These are phyloP conservation scores for Rhododendron mucronatum DNA, from an alignment of 148 eudicot species.

Conservation along the genomic window DNA sequence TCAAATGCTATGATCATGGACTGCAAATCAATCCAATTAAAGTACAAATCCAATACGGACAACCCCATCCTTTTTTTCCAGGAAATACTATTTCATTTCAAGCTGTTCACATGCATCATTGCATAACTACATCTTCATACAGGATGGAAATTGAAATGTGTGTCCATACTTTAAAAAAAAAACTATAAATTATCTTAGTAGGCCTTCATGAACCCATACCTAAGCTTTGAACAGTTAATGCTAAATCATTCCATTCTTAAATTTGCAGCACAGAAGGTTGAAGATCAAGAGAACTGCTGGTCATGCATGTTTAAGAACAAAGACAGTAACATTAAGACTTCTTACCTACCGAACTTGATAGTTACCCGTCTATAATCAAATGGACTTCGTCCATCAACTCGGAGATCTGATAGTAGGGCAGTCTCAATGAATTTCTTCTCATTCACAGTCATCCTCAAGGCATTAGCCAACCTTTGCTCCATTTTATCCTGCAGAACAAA, in stretches of 20 bases:
- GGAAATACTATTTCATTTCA: not conserved
- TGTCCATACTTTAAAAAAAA: not conserved
- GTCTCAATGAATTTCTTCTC: constrained; percentile 85
- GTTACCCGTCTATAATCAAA: constrained; percentile 66
- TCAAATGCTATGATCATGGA: not conserved
- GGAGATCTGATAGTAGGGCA: constrained; percentile 57
- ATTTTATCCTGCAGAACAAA: constrained; percentile 17
- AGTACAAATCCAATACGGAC: not conserved
- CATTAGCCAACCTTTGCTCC: constrained; percentile 83
- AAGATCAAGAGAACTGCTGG: not conserved
- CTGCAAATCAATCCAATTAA: not conserved
- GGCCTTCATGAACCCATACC: not conserved
- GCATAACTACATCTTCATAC: not conserved
- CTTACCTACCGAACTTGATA: constrained; percentile 82
- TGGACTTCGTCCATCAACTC: constrained; percentile 82
- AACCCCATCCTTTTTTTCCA: not conserved
- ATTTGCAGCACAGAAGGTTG: not conserved
- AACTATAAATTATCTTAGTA: not conserved
- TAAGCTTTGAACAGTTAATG: not conserved
- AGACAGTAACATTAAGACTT: not conserved
- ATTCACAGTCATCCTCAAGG: constrained; percentile 76
- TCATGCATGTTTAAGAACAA: not conserved
- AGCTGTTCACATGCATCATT: not conserved
- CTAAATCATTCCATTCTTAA: not conserved
- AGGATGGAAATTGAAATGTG: not conserved